Percentiles rank a stretch among this genome's conserved stretches.
These are phyloP conservation scores for Fusarium sp. DNA, from an alignment of 2,329 filamentous ascomycete species.

Conservation along the genomic window DNA sequence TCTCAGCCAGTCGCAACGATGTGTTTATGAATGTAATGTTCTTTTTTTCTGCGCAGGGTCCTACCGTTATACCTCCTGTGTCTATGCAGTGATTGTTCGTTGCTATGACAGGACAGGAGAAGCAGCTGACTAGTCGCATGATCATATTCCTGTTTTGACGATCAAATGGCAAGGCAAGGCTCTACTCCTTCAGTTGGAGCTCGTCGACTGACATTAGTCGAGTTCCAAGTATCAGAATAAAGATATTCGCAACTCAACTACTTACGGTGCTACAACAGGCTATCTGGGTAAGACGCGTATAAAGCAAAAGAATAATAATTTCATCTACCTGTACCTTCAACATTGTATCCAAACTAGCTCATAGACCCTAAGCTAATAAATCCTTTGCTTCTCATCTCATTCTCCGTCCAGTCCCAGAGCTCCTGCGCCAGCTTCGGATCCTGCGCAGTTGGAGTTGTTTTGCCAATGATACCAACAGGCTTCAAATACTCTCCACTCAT, in stretches of 20 bases:
- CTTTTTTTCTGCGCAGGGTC: neutral
- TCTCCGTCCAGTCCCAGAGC: neutral
- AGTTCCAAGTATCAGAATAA: fast-evolving
- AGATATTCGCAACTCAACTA: neutral
- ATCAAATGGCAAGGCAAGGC: neutral
- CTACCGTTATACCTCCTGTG: neutral
- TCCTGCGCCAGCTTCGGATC: neutral
- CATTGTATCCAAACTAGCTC: neutral
- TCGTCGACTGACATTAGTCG: neutral
- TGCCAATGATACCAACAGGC: neutral
- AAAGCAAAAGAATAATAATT: fast-evolving
- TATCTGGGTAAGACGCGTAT: too few species aligned
- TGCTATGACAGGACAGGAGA: too few species aligned
- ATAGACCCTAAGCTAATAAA: neutral
- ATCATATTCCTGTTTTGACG: neutral
- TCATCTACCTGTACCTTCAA: neutral
- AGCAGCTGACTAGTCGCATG: neutral
- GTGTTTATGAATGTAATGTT: neutral
- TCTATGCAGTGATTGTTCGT: too few species aligned
- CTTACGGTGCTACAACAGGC: neutral
- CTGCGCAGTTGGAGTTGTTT: neutral
- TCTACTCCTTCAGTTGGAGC: neutral
- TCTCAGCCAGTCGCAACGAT: neutral
- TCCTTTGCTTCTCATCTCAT: neutral
- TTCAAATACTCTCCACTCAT: neutral